phyloP scores from a whole-genome alignment of 768 basidiomycete genomes.

The Cytidiella melzeri region DNA sequence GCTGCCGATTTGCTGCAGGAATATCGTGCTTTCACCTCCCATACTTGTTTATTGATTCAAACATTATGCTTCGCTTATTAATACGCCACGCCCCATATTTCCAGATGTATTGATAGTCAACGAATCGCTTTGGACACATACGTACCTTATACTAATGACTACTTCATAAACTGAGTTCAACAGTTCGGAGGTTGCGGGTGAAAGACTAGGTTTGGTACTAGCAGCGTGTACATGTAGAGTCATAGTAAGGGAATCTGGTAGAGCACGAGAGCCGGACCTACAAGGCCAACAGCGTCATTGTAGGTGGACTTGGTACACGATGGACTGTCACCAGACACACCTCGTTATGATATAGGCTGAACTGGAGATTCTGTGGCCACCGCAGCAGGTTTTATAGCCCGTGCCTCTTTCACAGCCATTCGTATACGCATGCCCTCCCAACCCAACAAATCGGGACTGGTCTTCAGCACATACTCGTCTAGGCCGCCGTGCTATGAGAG shows the following conservation, averaged over 20 bases:
- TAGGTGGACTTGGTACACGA: background rate
- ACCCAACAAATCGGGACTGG: slow-evolving; percentile 32
- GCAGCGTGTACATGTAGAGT: background rate
- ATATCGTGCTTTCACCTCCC: no score
- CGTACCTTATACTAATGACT: no score
- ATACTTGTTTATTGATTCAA: no score
- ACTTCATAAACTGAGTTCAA: no score
- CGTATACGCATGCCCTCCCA: slow-evolving; percentile 38
- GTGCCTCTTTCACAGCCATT: slow-evolving; percentile 27
- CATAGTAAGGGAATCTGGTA: background rate
- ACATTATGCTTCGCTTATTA: no score
- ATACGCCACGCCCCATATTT: no score
- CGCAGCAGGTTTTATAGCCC: background rate
- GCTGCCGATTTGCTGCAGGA: no score
- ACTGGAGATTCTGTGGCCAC: background rate
- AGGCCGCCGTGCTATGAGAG: slow-evolving; percentile 24
- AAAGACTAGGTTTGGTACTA: no score
- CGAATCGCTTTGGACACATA: no score
- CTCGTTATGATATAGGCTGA: background rate
- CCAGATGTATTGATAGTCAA: no score
- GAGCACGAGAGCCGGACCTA: background rate
- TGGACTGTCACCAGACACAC: background rate
- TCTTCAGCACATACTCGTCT: slow-evolving; percentile 39
- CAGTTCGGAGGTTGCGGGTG: no score
- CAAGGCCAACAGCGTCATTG: background rate